phyloP scores from a whole-genome alignment of 345 rosid genomes.

The Populus alba region DNA sequence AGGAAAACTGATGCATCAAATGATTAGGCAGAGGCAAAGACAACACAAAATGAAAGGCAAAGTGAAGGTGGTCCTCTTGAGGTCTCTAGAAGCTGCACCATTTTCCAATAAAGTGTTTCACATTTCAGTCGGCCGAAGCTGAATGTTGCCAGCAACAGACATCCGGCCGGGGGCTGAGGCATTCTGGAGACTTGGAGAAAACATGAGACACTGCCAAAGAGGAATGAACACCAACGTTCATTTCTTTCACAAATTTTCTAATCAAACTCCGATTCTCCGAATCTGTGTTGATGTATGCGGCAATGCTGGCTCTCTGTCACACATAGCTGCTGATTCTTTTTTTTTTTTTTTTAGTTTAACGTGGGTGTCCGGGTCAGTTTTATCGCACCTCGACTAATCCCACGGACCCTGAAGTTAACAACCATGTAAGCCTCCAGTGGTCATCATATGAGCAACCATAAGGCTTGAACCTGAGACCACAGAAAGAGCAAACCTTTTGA shows the following conservation, averaged over 20 bases:
- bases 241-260: not conserved
- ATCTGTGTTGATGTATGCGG: too few relatives aligned
- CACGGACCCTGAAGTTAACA: too few relatives aligned
- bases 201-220: not conserved
- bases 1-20: not conserved
- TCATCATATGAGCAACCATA: too few relatives aligned
- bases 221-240: not conserved
- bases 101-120: not conserved
- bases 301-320: not conserved
- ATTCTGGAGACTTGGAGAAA: not conserved
- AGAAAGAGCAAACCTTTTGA: too few relatives aligned
- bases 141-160: not conserved
- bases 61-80: not conserved
- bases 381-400: too few relatives aligned
- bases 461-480: too few relatives aligned
- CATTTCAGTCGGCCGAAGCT: not conserved
- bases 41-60: constrained; percentile 5
- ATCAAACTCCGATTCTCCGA: too few relatives aligned
- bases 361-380: too few relatives aligned
- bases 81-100: not conserved
- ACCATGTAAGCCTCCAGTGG: too few relatives aligned
- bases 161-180: not conserved
- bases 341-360: too few relatives aligned
- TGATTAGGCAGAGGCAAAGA: not conserved
- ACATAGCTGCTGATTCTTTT: not conserved